Evolutionary conservation across 768 basidiomycete genomes (phyloP), one percentile per base, ranked within the genome.

Genomic region (Serendipita vermifera): DNA sequence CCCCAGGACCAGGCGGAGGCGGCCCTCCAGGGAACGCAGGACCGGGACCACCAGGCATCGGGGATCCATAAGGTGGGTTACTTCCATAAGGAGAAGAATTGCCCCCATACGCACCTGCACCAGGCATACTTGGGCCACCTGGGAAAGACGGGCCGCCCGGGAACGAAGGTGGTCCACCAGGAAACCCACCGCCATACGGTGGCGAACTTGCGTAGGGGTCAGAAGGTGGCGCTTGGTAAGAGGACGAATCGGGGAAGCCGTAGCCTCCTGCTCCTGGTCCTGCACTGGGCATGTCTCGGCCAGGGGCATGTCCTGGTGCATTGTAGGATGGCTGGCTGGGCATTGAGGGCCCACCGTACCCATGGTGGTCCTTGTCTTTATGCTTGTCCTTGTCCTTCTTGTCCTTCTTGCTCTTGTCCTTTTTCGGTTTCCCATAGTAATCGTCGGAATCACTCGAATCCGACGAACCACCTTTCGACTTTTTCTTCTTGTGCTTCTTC

Each of bases 351-450:
- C n/a, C n/a, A n/a, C n/a, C n/a, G n/a, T n/a, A n/a, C n/a, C n/a
- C n/a, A n/a, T n/a, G n/a, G n/a, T n/a, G n/a, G n/a, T n/a, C n/a
- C n/a, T n/a, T n/a, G n/a, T n/a, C n/a, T n/a, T n/a, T n/a, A n/a
- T 51, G 20, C 15, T 51, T 29, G 9, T 51, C 7, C 46, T 51
- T 51, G 29, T 51, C 46, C 55, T 43, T 54, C 59, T 57, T 57
- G 13, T 58, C 55, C 17, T 48, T 40, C 54, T 58, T 56, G 35
- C 38, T 32, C 51, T 58, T 58, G n/a, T 57, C n/a, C n/a, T n/a
- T n/a, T n/a, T n/a, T n/a, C n/a, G n/a, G n/a, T n/a, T n/a, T 48
- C 11, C 32, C 56, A 7, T 39, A 33, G 14, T 36, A 38, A 38
- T 46, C 55, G 43, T 56, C 55, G 6, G 39, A 41, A 2, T 40